Base-by-base conservation (phyloP, 768 basidiomycete species). In the Boletus rubroflammeus region DNA sequence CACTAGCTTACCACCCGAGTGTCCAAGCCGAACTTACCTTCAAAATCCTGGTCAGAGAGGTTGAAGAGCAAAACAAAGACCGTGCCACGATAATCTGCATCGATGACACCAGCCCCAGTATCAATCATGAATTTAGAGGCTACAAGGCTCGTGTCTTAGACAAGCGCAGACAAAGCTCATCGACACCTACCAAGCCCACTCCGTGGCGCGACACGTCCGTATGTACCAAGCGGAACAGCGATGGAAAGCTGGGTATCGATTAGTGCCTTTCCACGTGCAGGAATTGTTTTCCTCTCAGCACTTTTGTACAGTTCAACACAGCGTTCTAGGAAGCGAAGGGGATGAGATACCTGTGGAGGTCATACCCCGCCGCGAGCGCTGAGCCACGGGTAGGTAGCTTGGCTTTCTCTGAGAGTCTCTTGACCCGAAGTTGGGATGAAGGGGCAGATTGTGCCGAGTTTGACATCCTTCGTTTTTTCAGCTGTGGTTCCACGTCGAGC, bases 81-180 rank as follows among this genome's bases (percentile, higher is more conserved):
- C 13, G 84, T 76, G 21, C 97, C 97, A 50, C 97, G 81, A 72
- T 99, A 98, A 70, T 99, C 97, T 7, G 93, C 91, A 59, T 99
- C 97, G 47, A 99, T 82, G 7, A 99, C 97, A 21, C 96, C 97
- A 11, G 97, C 97, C 2, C 97, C 97, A 0, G 96, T 98, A 67
- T 95, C 91, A 54, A 98, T 98, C 85, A 93, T 93, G 70, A 92
- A 94, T 68, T 99, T 99, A 15, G 90, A 90, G 19, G 97, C 97
- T 97, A 58, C 17, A 57, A 39, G 15, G 55, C 28, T 45, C 26
- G 50, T 23, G 17, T 48, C 26, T 50, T 8, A 47, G 45, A 39
- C 35, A 32, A 21, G 51, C 5, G 19, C 50, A 41, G 29, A 23
- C n/a, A 44, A 31, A 46, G 31, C 14, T 39, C 6, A 14, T 14